Evolutionary conservation across 2,329 filamentous ascomycete species (phyloP).

Genomic region (Aureobasidium sp.): DNA sequence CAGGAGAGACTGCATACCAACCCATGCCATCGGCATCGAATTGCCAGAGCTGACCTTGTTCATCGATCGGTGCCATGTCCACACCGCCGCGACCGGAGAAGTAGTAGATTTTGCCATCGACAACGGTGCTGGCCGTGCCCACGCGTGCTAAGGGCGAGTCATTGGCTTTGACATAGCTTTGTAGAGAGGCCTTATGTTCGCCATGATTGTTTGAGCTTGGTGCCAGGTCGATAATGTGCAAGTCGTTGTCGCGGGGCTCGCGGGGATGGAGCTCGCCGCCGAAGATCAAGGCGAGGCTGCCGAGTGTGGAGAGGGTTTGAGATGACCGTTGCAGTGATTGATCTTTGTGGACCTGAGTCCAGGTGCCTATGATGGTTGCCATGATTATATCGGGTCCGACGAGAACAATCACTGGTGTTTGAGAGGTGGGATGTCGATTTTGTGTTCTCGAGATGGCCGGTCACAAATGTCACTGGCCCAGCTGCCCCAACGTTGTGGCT

Average conservation of each 20-base stretch:
- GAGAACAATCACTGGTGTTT: background rate
- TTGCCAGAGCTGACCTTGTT: conserved; percentile 65
- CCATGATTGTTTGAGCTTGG: background rate
- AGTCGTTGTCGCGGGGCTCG: conserved; percentile 61
- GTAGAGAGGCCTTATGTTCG: background rate
- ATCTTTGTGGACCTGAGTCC: conserved; percentile 28
- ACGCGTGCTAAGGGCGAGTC: conserved; percentile 50
- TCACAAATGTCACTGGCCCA: background rate
- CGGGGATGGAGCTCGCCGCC: conserved; percentile 63
- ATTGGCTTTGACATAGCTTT: conserved; percentile 32
- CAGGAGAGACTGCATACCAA: conserved; percentile 59
- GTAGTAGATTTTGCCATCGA: conserved; percentile 64
- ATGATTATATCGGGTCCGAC: background rate
- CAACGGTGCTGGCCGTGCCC: conserved; percentile 60
- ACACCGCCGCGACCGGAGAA: conserved; percentile 70
- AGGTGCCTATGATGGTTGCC: conserved; percentile 23
- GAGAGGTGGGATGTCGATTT: background rate
- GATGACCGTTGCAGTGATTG: conserved; percentile 59
- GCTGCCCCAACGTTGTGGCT: background rate
- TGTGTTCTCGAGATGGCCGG: background rate
- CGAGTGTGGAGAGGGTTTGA: conserved; percentile 51
- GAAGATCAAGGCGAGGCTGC: conserved; percentile 57
- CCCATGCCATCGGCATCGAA: conserved; percentile 56
- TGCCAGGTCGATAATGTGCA: conserved; percentile 49
- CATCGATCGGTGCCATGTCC: conserved; percentile 62